Evolutionary conservation across 768 basidiomycete species (phyloP).

Genomic region (Pleurotus platypus): DNA sequence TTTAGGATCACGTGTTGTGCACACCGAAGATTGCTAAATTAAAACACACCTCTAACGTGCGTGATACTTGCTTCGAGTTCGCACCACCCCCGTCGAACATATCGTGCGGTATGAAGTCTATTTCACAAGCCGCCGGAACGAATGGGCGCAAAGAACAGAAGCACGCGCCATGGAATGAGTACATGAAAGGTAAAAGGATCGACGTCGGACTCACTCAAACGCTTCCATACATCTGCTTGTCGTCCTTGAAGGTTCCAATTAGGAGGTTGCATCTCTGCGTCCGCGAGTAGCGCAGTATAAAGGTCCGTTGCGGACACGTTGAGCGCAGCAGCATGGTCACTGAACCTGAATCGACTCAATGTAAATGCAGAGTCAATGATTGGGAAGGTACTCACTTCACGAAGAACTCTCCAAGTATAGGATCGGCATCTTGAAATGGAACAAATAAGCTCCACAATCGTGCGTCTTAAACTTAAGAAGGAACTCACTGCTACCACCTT

Average conservation of each 20-base stretch:
- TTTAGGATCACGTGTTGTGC: slow-evolving; percentile 1
- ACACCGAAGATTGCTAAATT: background rate
- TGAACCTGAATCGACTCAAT: slow-evolving; percentile 33
- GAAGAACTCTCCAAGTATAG: slow-evolving; percentile 62
- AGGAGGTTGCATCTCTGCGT: slow-evolving; percentile 53
- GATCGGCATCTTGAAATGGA: slow-evolving; percentile 47
- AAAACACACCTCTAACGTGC: slow-evolving; percentile 49
- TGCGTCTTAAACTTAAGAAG: background rate
- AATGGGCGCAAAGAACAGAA: no score
- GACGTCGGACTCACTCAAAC: slow-evolving; percentile 32
- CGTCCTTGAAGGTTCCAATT: slow-evolving; percentile 65
- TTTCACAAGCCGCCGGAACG: background rate
- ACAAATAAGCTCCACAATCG: background rate
- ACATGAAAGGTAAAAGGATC: background rate
- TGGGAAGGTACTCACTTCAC: slow-evolving; percentile 41
- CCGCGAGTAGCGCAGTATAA: slow-evolving; percentile 54
- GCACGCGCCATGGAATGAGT: no score
- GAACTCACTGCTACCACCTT: slow-evolving; percentile 59
- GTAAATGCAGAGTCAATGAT: background rate
- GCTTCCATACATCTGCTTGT: slow-evolving; percentile 54
- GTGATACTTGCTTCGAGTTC: slow-evolving; percentile 59
- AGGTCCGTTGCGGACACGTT: slow-evolving; percentile 46
- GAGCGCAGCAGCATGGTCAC: slow-evolving; percentile 41
- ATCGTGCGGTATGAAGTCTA: slow-evolving; percentile 39
- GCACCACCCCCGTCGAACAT: slow-evolving; percentile 45